Evolutionary conservation across 345 rosid genomes (phyloP).

Genomic region (Rhodamnia argentea): DNA sequence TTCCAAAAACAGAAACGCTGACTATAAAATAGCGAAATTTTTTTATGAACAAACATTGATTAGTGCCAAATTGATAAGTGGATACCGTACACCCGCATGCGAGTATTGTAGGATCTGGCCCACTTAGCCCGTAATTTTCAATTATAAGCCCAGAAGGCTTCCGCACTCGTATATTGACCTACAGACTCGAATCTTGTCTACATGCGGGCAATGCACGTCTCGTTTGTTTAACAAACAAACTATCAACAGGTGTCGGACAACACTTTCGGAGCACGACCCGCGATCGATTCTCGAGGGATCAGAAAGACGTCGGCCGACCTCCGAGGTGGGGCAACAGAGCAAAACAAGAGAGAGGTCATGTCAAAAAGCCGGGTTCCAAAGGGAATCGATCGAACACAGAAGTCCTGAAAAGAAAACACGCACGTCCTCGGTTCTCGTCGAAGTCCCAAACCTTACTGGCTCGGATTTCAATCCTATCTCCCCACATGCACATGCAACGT

Average conservation of each 20-base stretch:
- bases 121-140: too few relatives aligned
- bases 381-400: neutral
- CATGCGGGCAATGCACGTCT: too few relatives aligned
- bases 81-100: fast-evolving
- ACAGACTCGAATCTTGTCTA: too few relatives aligned
- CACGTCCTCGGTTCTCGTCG: neutral
- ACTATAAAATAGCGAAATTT: too few relatives aligned
- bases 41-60: too few relatives aligned
- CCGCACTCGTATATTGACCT: too few relatives aligned
- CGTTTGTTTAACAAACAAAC: too few relatives aligned
- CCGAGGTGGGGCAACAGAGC: neutral
- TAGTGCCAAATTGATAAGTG: too few relatives aligned
- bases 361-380: neutral
- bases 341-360: neutral
- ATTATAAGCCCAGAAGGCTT: too few relatives aligned
- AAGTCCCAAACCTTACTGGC: neutral
- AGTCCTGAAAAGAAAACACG: neutral
- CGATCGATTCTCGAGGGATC: neutral
- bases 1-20: too few relatives aligned
- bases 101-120: too few relatives aligned
- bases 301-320: neutral
- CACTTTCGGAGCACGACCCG: neutral
- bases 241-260: neutral
- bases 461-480: neutral
- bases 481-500: neutral